Percentiles rank a stretch among this genome's conserved stretches.
phyloP scores from a whole-genome alignment of 2,329 filamentous ascomycete genomes.

The Fusarium coffeatum region DNA sequence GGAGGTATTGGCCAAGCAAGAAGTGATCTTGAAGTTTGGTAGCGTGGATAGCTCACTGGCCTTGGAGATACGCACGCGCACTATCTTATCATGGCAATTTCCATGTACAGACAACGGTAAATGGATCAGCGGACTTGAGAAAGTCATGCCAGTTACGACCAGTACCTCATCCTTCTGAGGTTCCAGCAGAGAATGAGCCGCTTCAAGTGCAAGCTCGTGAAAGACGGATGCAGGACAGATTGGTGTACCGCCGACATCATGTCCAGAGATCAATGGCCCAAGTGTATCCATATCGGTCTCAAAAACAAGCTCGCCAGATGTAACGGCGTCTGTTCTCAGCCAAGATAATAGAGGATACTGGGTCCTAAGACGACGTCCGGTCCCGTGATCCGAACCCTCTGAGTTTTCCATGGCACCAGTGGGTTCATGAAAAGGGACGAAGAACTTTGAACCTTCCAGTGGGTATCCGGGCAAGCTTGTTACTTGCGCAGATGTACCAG shows the following conservation, averaged over 20 bases:
- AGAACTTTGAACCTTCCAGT: neutral
- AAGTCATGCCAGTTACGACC: neutral
- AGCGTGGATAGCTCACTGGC: too few relatives aligned
- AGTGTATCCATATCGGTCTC: neutral
- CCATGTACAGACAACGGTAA: neutral
- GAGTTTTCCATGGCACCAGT: too few relatives aligned
- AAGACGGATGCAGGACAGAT: constrained; percentile 6
- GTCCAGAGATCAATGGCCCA: neutral
- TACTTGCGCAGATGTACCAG: too few relatives aligned
- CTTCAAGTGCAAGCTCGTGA: constrained; percentile 8
- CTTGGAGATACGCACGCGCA: too few relatives aligned
- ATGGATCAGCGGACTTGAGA: neutral
- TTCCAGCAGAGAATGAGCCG: too few relatives aligned
- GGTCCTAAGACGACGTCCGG: too few relatives aligned
- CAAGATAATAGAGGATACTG: neutral
- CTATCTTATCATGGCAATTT: too few relatives aligned
- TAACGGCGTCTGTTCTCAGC: neutral
- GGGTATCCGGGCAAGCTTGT: too few relatives aligned
- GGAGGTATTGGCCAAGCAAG: neutral
- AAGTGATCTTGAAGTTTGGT: too few relatives aligned
- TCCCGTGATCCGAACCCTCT: too few relatives aligned
- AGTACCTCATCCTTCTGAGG: too few relatives aligned
- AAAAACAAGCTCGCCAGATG: neutral
- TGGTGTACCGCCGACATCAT: constrained; percentile 1
- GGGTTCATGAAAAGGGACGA: neutral